Conservation (phyloP, 805 yeast genomes). For the Lipomyces chichibuensis region DNA sequence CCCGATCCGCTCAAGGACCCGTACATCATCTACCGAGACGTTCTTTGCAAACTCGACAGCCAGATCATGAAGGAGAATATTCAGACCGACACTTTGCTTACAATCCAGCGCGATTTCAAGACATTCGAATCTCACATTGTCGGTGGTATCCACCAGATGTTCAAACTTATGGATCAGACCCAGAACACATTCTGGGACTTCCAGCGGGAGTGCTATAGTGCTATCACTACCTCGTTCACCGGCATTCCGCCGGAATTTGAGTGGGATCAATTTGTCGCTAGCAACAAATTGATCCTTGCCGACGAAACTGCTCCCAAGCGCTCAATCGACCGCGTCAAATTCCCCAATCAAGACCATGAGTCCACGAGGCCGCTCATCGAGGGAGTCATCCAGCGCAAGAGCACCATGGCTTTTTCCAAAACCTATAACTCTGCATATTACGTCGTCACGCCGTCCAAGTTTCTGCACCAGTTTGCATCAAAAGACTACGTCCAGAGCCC, state of each 20-base stretch:
- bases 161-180: constrained; percentile 41
- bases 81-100: constrained; percentile 51
- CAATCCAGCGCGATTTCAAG: constrained; percentile 49
- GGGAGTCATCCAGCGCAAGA: constrained; percentile 53
- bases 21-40: constrained; percentile 49
- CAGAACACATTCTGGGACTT: constrained; percentile 43
- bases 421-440: constrained; percentile 50
- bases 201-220: constrained; percentile 42
- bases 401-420: constrained; percentile 48
- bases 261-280: constrained; percentile 50
- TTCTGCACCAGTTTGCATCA: constrained; percentile 53
- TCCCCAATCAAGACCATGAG: constrained; percentile 48
- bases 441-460: constrained; percentile 53
- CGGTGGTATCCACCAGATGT: constrained; percentile 48
- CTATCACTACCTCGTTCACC: constrained; percentile 43
- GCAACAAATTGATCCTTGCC: constrained; percentile 45
- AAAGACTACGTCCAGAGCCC: constrained; percentile 49
- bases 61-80: constrained; percentile 54
- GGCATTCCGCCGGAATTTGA: constrained; percentile 49
- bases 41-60: constrained; percentile 46
- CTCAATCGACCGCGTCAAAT: constrained; percentile 45
- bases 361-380: constrained; percentile 53
- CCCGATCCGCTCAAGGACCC: constrained; percentile 53
- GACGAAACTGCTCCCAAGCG: constrained; percentile 47
- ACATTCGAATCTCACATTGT: constrained; percentile 52